These are phyloP conservation scores for Phytophthora citrophthora DNA, from an alignment of 352 stramenopile species.

Conservation along the genomic window DNA sequence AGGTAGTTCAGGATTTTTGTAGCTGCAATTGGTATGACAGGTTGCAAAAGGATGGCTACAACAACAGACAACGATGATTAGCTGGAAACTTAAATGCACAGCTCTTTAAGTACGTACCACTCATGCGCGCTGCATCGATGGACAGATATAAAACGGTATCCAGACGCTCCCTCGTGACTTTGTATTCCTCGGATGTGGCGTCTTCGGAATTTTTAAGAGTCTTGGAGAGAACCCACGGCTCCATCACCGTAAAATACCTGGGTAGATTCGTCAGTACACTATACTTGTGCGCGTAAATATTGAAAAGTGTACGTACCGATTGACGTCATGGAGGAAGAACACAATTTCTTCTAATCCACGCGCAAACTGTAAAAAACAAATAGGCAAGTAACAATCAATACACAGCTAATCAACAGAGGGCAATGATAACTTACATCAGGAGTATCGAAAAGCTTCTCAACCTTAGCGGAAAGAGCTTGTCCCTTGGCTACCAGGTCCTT, in stretches of 20 bases:
- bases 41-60: constrained; percentile 77
- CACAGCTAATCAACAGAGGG: constrained; percentile 5
- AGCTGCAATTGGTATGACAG: constrained; percentile 62
- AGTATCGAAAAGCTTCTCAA: constrained; percentile 64
- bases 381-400: not conserved
- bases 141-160: constrained; percentile 75
- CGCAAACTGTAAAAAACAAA: constrained; percentile 57
- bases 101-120: constrained; percentile 41
- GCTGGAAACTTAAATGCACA: not conserved
- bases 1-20: constrained; percentile 80
- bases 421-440: constrained; percentile 60
- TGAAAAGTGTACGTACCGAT: constrained; percentile 42
- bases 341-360: constrained; percentile 75
- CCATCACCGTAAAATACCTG: constrained; percentile 81
- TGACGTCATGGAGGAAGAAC: constrained; percentile 85
- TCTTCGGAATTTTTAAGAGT: constrained; percentile 45
- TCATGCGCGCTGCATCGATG: constrained; percentile 76
- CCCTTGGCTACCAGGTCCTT: constrained; percentile 60
- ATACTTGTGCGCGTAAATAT: not conserved
- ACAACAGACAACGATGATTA: constrained; percentile 3
- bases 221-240: constrained; percentile 84
- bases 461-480: constrained; percentile 48
- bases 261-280: not conserved
- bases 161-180: constrained; percentile 48
- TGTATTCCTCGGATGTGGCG: constrained; percentile 37